phyloP scores from a whole-genome alignment of 2,329 filamentous ascomycete genomes.

The Aspergillus felis region DNA sequence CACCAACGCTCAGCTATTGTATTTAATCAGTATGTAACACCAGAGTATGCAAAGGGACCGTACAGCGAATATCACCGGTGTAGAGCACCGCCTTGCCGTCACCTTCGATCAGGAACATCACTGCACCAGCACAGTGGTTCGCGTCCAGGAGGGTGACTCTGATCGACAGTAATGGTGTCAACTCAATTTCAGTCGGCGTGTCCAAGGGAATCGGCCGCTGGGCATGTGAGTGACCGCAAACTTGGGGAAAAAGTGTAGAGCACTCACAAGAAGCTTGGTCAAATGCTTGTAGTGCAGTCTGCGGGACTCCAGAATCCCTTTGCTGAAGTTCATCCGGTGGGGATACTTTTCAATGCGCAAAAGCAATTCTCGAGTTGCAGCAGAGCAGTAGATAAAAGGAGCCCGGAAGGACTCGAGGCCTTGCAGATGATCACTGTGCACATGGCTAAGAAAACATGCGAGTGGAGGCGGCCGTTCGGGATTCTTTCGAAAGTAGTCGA shows the following conservation, averaged over 20 bases:
- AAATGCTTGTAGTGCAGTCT: constrained; percentile 75
- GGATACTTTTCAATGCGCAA: constrained; percentile 74
- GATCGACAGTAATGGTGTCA: constrained; percentile 64
- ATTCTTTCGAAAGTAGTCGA: constrained; percentile 74
- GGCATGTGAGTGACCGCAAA: background rate
- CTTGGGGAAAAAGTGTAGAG: background rate
- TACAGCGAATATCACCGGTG: constrained; percentile 76
- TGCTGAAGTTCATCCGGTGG: constrained; percentile 75
- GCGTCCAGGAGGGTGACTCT: constrained; percentile 83
- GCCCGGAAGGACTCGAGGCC: constrained; percentile 73
- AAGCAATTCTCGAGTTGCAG: constrained; percentile 74
- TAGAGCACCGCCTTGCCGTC: constrained; percentile 71
- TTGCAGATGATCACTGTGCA: constrained; percentile 83
- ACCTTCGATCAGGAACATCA: constrained; percentile 88
- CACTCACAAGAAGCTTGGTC: constrained; percentile 58
- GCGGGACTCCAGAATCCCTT: constrained; percentile 70
- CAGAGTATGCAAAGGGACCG: background rate
- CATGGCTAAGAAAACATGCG: constrained; percentile 86
- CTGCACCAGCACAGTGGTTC: constrained; percentile 85
- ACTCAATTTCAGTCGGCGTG: constrained; percentile 71
- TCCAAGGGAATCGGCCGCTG: constrained; percentile 77
- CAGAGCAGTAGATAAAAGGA: constrained; percentile 87
- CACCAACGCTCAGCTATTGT: constrained; percentile 71
- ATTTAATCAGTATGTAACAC: constrained; percentile 7
- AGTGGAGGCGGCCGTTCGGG: constrained; percentile 58